Base-by-base conservation (phyloP, 2,329 filamentous ascomycete genomes). In the Rhinocladiella similis region DNA sequence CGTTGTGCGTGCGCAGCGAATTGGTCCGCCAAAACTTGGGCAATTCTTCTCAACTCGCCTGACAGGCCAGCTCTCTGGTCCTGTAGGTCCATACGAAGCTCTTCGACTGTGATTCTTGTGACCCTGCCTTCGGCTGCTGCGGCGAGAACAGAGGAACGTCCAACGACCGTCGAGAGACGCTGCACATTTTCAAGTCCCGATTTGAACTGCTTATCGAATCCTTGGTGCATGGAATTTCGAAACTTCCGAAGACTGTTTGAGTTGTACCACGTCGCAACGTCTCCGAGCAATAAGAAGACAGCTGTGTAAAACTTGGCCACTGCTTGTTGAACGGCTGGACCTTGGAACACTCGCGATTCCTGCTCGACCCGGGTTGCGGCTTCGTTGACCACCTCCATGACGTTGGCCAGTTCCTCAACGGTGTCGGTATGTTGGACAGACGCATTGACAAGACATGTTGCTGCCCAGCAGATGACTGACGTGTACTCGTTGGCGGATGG, bases 301-400 rank as follows among this genome's bases (percentile, higher is more conserved):
- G 46, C 46, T 5, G 46, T 33, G 27, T 48, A 48, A 19, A 48
- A 48, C 19, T 48, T 48, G 13, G 46, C 46, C 14, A 48, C 46
- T 27, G 46, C 20, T 48, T 33, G 20, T 29, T 36, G 46, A 29
- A 48, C 46, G 16, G 33, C 33, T 35, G 27, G 22, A 35, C 46
- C 25, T 16, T 5, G 20, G 22, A 48, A 48, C 5, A 48, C 13
- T 35, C 19, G 27, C 5, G 46, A 48, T 29, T 49, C 47, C 13
- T 5, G 33, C 18, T 49, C 29, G 9, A 49, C 47, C 27, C 18
- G 16, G 18, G 47, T 18, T n/a, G 47, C 29, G 4, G 47, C 25
- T 19, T 49, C 47, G 35, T 49, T 49, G 25, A 49, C 29, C 19
- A 38, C 47, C 35, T 49, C 47, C 47, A 49, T 49, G 3, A 49